A percentile compares a stretch with the other conserved stretches of the same genome.
Evolutionary conservation across 2,329 filamentous ascomycete species (phyloP).

Genomic region (Daldinia sp.): DNA sequence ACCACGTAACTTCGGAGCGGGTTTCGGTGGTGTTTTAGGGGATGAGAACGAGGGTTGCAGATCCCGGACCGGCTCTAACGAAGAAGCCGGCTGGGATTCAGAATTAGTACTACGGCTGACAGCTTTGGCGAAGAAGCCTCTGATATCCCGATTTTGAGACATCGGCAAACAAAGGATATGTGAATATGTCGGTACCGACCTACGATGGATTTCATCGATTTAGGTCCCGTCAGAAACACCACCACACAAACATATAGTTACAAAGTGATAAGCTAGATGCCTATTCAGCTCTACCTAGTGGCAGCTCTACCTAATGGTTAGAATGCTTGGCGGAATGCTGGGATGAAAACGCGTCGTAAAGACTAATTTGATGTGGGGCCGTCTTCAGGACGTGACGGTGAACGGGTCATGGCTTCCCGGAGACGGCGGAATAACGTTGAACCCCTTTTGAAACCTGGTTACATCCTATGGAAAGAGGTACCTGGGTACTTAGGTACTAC

Average conservation of each 20-base stretch:
- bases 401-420: not conserved
- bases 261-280: conserved; percentile 3
- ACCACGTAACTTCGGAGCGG: conserved; percentile 45
- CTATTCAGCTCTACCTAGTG: conserved; percentile 5
- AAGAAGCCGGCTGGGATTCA: conserved; percentile 23
- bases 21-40: conserved; percentile 42
- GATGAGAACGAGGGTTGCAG: conserved; percentile 36
- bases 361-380: conserved; percentile 21
- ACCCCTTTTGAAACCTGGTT: conserved; percentile 3
- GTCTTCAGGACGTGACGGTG: not conserved
- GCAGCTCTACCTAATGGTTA: too few species aligned
- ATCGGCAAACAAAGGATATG: conserved; percentile 21
- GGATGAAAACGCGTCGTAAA: conserved; percentile 25
- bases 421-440: conserved; percentile 15
- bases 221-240: not conserved
- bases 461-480: not conserved
- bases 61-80: conserved; percentile 28
- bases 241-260: conserved; percentile 8
- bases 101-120: conserved; percentile 24
- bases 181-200: not conserved
- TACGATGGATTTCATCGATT: conserved; percentile 1
- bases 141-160: conserved; percentile 44
- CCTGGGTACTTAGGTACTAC: not conserved
- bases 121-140: conserved; percentile 44
- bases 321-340: conserved; percentile 12